Evolutionary conservation across 148 eudicot genomes (phyloP).

Genomic region (Talinum fruticosum): DNA sequence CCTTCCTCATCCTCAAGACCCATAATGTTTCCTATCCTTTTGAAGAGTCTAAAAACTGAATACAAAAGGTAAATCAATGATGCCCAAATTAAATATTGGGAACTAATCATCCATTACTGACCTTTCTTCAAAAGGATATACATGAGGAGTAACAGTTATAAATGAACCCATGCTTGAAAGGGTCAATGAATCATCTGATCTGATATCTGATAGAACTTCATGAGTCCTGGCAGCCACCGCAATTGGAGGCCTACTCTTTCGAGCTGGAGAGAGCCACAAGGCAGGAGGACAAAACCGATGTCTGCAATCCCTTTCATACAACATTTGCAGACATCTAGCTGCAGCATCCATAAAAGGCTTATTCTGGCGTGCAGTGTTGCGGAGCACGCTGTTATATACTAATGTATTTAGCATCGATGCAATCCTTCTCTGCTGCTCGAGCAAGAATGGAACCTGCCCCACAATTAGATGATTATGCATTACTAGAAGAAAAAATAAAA

Average conservation of each 20-base stretch:
- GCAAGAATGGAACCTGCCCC: conserved; percentile 74
- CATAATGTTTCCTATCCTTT: neutral
- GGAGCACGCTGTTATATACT: conserved; percentile 70
- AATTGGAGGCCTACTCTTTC: conserved; percentile 75
- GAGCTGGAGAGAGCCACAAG: conserved; percentile 92
- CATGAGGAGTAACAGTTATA: conserved; percentile 76
- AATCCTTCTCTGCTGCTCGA: conserved; percentile 86
- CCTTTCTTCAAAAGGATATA: conserved; percentile 97
- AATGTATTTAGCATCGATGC: conserved; percentile 85
- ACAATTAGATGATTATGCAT: conserved; percentile 20
- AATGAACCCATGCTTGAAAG: conserved; percentile 59
- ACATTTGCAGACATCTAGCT: conserved; percentile 76
- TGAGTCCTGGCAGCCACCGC: conserved; percentile 91
- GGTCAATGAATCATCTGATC: conserved; percentile 46
- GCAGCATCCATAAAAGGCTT: conserved; percentile 70
- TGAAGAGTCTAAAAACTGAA: neutral
- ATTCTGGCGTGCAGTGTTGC: conserved; percentile 34
- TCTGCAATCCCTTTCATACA: conserved; percentile 95
- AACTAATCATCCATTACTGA: conserved; percentile 23
- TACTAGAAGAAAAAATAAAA: conserved; percentile 1
- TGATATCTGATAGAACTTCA: conserved; percentile 60
- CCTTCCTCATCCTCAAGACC: neutral
- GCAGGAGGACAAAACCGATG: conserved; percentile 83
- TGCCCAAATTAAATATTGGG: neutral
- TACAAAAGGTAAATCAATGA: conserved; percentile 11